phyloP scores from a whole-genome alignment of 2,329 filamentous ascomycete species.

The Shiraia sp. region DNA sequence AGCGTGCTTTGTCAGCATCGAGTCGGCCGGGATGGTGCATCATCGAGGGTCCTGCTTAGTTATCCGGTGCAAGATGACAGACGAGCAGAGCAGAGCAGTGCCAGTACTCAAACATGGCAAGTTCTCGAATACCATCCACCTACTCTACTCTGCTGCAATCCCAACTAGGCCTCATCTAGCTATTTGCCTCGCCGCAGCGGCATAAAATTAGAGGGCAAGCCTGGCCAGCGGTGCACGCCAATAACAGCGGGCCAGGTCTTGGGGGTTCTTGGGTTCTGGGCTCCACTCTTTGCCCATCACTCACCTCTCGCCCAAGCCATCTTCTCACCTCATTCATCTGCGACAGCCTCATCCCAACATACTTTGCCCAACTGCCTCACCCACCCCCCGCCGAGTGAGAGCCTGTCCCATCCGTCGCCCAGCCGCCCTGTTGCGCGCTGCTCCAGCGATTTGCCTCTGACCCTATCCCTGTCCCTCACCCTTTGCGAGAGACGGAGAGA shows the following conservation, averaged over 20 bases:
- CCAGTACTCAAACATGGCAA: too few relatives aligned
- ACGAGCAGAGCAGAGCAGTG: too few relatives aligned
- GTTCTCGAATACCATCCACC: too few relatives aligned
- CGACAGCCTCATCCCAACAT: slow-evolving; percentile 36
- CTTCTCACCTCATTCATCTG: slow-evolving; percentile 27
- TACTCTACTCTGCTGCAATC: too few relatives aligned
- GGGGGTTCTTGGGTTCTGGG: background rate
- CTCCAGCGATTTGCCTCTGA: slow-evolving; percentile 5
- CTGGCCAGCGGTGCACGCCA: slow-evolving; percentile 13
- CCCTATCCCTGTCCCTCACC: too few relatives aligned
- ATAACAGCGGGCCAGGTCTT: slow-evolving; percentile 1
- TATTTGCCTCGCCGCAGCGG: too few relatives aligned
- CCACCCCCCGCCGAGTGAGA: slow-evolving; percentile 6
- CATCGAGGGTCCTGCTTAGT: too few relatives aligned
- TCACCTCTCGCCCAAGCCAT: slow-evolving; percentile 21
- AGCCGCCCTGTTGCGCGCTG: slow-evolving; percentile 16
- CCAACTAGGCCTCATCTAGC: too few relatives aligned
- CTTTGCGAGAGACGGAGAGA: too few relatives aligned
- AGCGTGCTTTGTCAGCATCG: too few relatives aligned
- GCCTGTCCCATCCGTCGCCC: slow-evolving; percentile 1
- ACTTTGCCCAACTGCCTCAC: slow-evolving; percentile 17
- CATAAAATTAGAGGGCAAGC: slow-evolving; percentile 22
- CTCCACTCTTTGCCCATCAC: slow-evolving; percentile 23
- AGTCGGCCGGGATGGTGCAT: too few relatives aligned
- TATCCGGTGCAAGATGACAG: too few relatives aligned